Evolutionary conservation across 495 filamentous ascomycete genomes (phyloP).

Genomic region (Pseudevernia furfuracea): DNA sequence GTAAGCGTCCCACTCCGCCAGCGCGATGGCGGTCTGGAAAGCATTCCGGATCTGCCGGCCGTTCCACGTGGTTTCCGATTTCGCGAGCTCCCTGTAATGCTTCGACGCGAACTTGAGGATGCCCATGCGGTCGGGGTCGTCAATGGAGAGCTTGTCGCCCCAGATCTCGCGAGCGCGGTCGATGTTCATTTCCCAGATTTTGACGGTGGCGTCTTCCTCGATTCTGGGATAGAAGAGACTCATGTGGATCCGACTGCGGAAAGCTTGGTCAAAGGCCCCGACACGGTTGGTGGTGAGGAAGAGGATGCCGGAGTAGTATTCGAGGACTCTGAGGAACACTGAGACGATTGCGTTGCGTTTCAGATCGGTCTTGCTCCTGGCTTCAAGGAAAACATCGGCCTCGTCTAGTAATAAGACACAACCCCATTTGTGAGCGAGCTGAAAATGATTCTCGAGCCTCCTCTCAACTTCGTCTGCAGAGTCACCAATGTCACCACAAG

Average conservation of each 20-base stretch:
- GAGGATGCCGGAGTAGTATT: neutral
- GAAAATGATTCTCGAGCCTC: slow-evolving; percentile 36
- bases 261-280: slow-evolving; percentile 21
- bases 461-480: slow-evolving; percentile 35
- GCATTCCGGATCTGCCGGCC: neutral
- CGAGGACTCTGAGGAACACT: neutral
- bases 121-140: neutral
- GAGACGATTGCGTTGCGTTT: slow-evolving; percentile 38
- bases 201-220: slow-evolving; percentile 25
- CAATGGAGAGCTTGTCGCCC: slow-evolving; percentile 28
- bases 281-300: neutral
- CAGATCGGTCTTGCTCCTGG: slow-evolving; percentile 30
- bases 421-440: slow-evolving; percentile 38
- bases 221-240: slow-evolving; percentile 26
- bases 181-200: slow-evolving; percentile 33
- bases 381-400: neutral
- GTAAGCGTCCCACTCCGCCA: slow-evolving; percentile 31
- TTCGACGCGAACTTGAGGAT: neutral
- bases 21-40: slow-evolving; percentile 32
- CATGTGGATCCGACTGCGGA: slow-evolving; percentile 44
- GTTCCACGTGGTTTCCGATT: neutral
- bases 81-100: neutral
- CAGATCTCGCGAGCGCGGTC: slow-evolving; percentile 41
- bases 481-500: slow-evolving; percentile 34
- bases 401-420: slow-evolving; percentile 37